phyloP scores from a whole-genome alignment of 768 basidiomycete species.

The Serendipita sp. region DNA sequence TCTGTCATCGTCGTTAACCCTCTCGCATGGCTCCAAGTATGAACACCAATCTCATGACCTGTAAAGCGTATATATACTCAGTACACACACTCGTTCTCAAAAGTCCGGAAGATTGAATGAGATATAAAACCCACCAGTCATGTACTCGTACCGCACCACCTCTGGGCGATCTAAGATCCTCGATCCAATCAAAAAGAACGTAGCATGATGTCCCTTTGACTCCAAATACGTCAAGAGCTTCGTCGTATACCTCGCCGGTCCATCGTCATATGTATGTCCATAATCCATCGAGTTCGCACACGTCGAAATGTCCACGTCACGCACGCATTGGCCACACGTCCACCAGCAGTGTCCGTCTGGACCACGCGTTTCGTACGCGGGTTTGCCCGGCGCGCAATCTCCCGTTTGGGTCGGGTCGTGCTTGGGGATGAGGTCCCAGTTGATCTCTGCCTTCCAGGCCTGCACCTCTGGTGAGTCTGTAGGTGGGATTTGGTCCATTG shows the following conservation, averaged over 20 bases:
- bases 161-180: constrained; percentile 65
- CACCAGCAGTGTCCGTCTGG: constrained; percentile 69
- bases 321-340: constrained; percentile 68
- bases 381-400: constrained; percentile 43
- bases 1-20: constrained; percentile 52
- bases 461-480: constrained; percentile 46
- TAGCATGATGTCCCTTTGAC: constrained; percentile 48
- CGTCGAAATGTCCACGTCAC: constrained; percentile 41
- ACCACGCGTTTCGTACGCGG: constrained; percentile 33
- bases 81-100: constrained; percentile 62
- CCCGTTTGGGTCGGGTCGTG: constrained; percentile 48
- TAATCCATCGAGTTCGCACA: constrained; percentile 58
- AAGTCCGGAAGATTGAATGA: constrained; percentile 12
- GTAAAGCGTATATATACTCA: no score
- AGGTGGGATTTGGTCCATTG: constrained; percentile 6
- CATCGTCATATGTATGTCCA: constrained; percentile 75
- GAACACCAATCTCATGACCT: constrained; percentile 68
- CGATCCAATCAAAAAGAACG: constrained; percentile 85
- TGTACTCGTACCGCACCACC: constrained; percentile 50
- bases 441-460: constrained; percentile 61
- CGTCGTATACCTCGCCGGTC: constrained; percentile 67
- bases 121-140: no score
- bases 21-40: constrained; percentile 82
- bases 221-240: constrained; percentile 56
- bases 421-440: constrained; percentile 53